Conservation (phyloP, 78 protist genomes). For the Cyanophora paradoxa region DNA sequence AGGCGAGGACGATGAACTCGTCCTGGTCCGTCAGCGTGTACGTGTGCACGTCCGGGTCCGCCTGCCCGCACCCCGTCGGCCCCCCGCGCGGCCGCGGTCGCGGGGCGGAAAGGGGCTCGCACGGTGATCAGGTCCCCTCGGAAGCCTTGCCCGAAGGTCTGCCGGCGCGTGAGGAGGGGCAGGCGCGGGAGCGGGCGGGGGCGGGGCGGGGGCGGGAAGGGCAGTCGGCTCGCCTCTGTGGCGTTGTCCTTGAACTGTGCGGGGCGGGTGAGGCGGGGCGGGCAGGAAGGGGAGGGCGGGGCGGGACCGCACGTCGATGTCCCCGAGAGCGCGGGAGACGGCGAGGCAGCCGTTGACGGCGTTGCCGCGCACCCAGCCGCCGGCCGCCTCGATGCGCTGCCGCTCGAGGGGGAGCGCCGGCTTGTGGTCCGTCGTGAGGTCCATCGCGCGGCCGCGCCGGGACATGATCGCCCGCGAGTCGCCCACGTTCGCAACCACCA, state of each 20-base stretch:
- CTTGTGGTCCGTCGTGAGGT: slow-evolving; percentile 58
- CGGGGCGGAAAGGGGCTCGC: too few relatives aligned
- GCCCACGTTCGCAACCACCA: slow-evolving; percentile 66
- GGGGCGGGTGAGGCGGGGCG: too few relatives aligned
- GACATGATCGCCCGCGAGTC: slow-evolving; percentile 64
- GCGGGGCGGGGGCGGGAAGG: too few relatives aligned
- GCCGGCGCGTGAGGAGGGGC: too few relatives aligned
- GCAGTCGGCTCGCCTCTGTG: too few relatives aligned
- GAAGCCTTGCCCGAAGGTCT: too few relatives aligned
- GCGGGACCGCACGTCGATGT: slow-evolving; percentile 23
- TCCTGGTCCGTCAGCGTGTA: background rate
- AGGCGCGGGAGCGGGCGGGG: too few relatives aligned
- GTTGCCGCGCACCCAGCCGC: slow-evolving; percentile 39
- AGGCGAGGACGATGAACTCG: background rate
- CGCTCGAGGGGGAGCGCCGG: slow-evolving; percentile 55
- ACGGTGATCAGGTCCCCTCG: too few relatives aligned
- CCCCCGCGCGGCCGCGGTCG: too few relatives aligned
- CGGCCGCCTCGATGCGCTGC: slow-evolving; percentile 37
- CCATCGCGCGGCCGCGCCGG: slow-evolving; percentile 43
- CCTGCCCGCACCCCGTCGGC: too few relatives aligned
- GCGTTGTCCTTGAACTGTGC: too few relatives aligned
- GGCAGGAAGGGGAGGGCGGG: too few relatives aligned
- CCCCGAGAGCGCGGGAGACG: slow-evolving; percentile 62
- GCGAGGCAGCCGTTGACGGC: slow-evolving; percentile 61
- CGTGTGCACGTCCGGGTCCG: background rate